Base-by-base conservation (phyloP, 202 grass and related monocot species). In the Cymbopogon flexuosus region DNA sequence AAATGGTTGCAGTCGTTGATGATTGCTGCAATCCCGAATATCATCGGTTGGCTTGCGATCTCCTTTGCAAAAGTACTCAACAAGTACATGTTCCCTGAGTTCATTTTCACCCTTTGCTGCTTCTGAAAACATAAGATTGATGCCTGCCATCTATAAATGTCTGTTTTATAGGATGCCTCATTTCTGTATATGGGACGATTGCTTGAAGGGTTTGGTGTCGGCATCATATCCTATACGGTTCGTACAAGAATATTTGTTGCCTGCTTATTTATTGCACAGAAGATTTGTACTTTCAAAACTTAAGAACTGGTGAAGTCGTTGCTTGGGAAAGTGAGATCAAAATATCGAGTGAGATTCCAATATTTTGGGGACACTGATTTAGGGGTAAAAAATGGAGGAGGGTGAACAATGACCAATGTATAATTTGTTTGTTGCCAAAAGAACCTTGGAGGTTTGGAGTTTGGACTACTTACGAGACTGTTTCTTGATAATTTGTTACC, bases 151-250 rank as follows among this genome's bases (percentile, higher is more conserved):
- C 2, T 76, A 58, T 19, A 42, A 3, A 11, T 62, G 37, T 59
- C 12, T 68, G 35, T 54, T 80, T 75, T 56, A 9, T 56, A 98
- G 95, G 95, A 98, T 46, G 66, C 92, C 0, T 98, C 95, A 2
- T 98, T 98, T 42, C 80, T 98, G 64, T 98, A 95, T 37, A 98
- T 98, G 95, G 92, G 95, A 33, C 72, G 95, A 15, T 84, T 98
- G 72, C 81, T 98, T 52, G 92, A 93, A 91, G 95, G 92, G 74
- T 98, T 98, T 47, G 92, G 95, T 58, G 95, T 98, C 3, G 95
- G 95, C 27, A 83, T 98, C 52, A 90, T 98, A 74, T 98, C 95
- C 56, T 98, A 98, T 66, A 82, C 69, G 82, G 95, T 98, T 79
- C 0, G 88, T 84, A 40, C 51, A 4, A 67, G 1, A 41, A 72